These are phyloP conservation scores for Colletotrichum sp. DNA, from an alignment of 2,329 filamentous ascomycete genomes.

Conservation along the genomic window DNA sequence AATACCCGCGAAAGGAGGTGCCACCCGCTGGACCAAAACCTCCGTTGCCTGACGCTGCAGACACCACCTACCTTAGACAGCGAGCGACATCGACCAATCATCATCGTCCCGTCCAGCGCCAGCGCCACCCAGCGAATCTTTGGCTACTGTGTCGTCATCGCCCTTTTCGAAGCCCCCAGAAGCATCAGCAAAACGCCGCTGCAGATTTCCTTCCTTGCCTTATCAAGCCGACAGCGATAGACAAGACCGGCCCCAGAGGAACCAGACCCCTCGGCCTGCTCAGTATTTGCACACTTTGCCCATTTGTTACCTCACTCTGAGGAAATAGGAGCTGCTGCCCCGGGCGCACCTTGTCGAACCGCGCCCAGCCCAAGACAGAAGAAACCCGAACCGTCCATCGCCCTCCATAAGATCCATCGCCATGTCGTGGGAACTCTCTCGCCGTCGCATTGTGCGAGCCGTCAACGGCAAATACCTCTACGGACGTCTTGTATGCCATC, in stretches of 20 bases:
- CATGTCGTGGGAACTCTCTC: constrained; percentile 65
- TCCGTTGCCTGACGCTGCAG: not conserved
- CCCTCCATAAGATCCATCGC: constrained; percentile 21
- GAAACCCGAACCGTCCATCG: constrained; percentile 22
- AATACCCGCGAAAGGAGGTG: not conserved
- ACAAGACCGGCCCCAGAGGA: not conserved
- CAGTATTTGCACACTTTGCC: not conserved
- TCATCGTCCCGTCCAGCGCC: not conserved
- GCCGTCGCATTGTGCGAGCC: constrained; percentile 66
- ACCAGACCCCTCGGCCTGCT: not conserved
- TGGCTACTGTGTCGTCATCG: constrained; percentile 19
- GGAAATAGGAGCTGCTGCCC: not conserved
- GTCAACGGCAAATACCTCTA: constrained; percentile 77
- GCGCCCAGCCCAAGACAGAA: not conserved
- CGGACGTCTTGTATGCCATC: constrained; percentile 70
- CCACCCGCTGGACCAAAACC: constrained; percentile 5
- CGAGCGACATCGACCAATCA: constrained; percentile 6
- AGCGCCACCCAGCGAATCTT: constrained; percentile 7
- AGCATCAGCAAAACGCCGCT: not conserved
- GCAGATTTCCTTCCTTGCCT: not conserved
- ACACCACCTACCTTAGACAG: not conserved
- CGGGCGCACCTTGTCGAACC: not conserved
- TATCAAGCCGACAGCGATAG: not conserved
- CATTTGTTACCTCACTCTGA: constrained; percentile 10
- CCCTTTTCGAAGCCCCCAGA: constrained; percentile 8